These are phyloP conservation scores for Filobasidium wieringae DNA, from an alignment of 768 basidiomycete species.

Conservation along the genomic window DNA sequence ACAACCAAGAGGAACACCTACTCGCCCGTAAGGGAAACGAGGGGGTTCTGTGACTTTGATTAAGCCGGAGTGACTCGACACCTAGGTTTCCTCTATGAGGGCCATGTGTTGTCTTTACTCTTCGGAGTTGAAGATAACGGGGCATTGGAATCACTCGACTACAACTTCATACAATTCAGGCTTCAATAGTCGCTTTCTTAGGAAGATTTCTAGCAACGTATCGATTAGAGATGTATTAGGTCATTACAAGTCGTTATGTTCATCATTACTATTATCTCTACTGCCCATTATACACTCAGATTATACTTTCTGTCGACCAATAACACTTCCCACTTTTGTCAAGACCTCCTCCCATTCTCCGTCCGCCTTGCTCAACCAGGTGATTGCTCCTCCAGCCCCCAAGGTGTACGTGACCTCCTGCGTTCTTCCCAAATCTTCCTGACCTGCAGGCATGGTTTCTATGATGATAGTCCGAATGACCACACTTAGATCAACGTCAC, in stretches of 20 bases:
- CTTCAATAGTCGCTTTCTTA: no score
- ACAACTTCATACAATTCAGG: not conserved
- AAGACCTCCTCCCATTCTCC: slow-evolving; percentile 92
- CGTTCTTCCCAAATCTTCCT: not conserved
- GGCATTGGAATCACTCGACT: slow-evolving; percentile 2
- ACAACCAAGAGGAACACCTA: not conserved
- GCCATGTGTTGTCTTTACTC: not conserved
- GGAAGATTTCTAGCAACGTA: not conserved
- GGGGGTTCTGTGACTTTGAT: not conserved
- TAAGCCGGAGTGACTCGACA: slow-evolving; percentile 2
- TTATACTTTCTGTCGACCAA: slow-evolving; percentile 5
- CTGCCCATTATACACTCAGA: no score
- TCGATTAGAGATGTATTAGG: no score
- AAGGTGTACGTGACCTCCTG: slow-evolving; percentile 41
- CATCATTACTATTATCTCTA: no score
- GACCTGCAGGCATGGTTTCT: slow-evolving; percentile 8
- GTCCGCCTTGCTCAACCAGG: slow-evolving; percentile 71
- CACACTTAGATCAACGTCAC: slow-evolving; percentile 83
- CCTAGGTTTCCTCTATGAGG: slow-evolving; percentile 1
- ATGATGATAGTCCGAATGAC: slow-evolving; percentile 78
- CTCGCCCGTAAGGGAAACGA: not conserved
- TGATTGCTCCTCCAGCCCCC: slow-evolving; percentile 94
- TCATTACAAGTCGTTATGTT: no score
- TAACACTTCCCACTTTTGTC: slow-evolving; percentile 52
- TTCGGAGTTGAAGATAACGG: not conserved